Percentiles rank a stretch among this genome's conserved stretches.
phyloP scores from a whole-genome alignment of 371 early-diverging fungal genomes.

The Actinomortierella wolfii region DNA sequence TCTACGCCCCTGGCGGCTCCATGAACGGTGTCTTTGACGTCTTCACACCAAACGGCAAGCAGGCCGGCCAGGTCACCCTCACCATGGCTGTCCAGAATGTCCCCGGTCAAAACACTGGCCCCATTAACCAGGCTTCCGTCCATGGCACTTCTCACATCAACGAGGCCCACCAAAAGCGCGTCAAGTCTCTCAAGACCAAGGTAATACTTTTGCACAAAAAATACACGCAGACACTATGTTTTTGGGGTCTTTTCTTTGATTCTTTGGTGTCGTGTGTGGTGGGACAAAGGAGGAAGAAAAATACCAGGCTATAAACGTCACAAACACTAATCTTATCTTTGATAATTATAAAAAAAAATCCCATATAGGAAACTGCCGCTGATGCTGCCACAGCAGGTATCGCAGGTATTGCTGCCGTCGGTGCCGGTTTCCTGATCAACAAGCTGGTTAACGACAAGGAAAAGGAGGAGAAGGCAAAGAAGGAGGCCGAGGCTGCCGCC shows the following conservation, averaged over 20 bases:
- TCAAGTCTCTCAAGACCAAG: slow-evolving; percentile 56
- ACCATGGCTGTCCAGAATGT: slow-evolving; percentile 55
- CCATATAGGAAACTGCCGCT: slow-evolving; percentile 41
- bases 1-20: slow-evolving; percentile 54
- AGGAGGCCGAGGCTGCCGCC: slow-evolving; percentile 37
- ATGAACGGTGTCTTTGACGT: slow-evolving; percentile 56
- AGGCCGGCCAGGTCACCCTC: slow-evolving; percentile 54
- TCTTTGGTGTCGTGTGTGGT: too few species aligned
- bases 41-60: slow-evolving; percentile 52
- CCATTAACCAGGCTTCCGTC: slow-evolving; percentile 30
- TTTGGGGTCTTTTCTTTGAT: too few species aligned
- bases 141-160: slow-evolving; percentile 56
- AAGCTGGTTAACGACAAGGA: slow-evolving; percentile 52
- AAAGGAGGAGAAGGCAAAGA: slow-evolving; percentile 42
- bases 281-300: too few species aligned
- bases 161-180: slow-evolving; percentile 53
- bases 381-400: slow-evolving; percentile 54
- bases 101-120: slow-evolving; percentile 47
- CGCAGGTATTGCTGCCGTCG: slow-evolving; percentile 53
- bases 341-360: too few species aligned
- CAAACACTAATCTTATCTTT: too few species aligned
- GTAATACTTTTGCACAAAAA: too few species aligned
- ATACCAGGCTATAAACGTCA: too few species aligned
- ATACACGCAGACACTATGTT: too few species aligned
- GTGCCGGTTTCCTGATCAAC: slow-evolving; percentile 58